These are phyloP conservation scores for Fusarium neocosmosporiellum DNA, from an alignment of 2,329 filamentous ascomycete genomes.

Conservation along the genomic window DNA sequence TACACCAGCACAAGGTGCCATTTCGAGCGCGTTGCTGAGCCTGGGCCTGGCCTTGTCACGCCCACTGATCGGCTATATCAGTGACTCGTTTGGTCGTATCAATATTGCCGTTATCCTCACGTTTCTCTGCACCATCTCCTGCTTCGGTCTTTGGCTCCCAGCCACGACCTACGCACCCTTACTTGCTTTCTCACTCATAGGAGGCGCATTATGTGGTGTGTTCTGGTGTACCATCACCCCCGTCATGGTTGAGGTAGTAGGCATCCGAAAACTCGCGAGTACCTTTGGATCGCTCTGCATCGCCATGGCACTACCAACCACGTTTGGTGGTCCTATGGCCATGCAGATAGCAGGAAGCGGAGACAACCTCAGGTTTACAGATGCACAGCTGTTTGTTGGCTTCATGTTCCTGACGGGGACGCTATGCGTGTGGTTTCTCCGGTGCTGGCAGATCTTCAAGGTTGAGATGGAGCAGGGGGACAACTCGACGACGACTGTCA, in stretches of 20 bases:
- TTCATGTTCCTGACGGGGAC: neutral
- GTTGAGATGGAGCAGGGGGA: neutral
- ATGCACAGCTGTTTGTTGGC: neutral
- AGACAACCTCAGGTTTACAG: neutral
- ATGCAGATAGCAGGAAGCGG: neutral
- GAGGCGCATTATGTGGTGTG: neutral
- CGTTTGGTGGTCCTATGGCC: neutral
- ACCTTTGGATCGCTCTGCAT: neutral
- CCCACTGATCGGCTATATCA: neutral
- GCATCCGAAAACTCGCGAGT: neutral
- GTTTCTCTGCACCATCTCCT: neutral
- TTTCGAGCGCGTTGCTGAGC: neutral
- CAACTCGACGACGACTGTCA: neutral
- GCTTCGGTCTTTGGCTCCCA: neutral
- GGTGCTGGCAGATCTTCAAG: neutral
- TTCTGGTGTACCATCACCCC: neutral
- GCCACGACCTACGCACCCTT: neutral
- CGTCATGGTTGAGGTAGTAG: neutral
- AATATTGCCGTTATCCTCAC: neutral
- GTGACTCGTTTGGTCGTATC: neutral
- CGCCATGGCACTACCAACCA: neutral
- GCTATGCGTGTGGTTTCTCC: neutral
- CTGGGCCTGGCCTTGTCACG: neutral
- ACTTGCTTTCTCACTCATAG: neutral
- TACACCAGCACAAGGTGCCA: neutral